Evolutionary conservation across 257 asterid genomes (phyloP).

Genomic region (Solanum appendiculatum): DNA sequence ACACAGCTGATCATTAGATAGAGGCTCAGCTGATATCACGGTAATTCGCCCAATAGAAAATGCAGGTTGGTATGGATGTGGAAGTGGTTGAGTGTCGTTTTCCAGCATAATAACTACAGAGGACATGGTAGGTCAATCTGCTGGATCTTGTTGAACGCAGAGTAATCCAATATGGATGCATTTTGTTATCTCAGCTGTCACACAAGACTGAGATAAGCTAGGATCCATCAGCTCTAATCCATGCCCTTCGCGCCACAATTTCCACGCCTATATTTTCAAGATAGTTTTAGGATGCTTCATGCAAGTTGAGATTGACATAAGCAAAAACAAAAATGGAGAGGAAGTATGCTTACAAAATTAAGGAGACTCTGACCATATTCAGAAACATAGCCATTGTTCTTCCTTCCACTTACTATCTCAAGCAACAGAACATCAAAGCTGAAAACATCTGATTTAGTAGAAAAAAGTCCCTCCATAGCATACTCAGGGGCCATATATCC

Average conservation of each 20-base stretch:
- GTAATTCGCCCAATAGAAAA: neutral
- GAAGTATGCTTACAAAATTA: neutral
- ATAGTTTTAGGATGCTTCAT: neutral
- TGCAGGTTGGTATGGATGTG: neutral
- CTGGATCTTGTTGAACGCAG: slow-evolving; percentile 1
- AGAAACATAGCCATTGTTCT: neutral
- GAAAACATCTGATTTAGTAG: neutral
- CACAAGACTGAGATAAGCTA: neutral
- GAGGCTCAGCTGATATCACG: neutral
- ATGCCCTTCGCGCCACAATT: neutral
- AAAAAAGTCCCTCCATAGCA: neutral
- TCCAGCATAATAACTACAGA: neutral
- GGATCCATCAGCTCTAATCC: neutral
- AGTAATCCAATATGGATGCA: neutral
- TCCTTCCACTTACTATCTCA: neutral
- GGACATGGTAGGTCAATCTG: neutral
- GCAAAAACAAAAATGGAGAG: neutral
- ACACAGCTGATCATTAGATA: neutral
- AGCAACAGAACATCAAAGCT: no score
- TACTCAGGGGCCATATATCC: slow-evolving; percentile 1
- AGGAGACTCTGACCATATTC: neutral
- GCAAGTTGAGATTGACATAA: neutral
- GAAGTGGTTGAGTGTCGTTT: neutral
- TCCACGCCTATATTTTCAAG: neutral
- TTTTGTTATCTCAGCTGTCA: neutral